Conservation (phyloP, 192 early-diverging fungal genomes). For the Entrophospora sp. region DNA sequence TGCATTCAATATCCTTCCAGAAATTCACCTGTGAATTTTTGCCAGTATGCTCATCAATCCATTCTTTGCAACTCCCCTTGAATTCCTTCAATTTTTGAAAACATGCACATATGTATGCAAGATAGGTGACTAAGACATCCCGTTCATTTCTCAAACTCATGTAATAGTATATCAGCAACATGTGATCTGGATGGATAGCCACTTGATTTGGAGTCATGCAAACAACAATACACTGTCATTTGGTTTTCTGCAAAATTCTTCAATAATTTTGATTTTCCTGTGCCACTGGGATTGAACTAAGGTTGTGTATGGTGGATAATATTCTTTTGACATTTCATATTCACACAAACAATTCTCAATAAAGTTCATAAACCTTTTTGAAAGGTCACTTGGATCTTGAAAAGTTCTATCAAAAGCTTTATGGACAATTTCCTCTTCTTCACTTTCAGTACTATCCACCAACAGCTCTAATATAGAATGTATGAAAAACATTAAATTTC, state of each 20-base stretch:
- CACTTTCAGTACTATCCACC: too few relatives aligned
- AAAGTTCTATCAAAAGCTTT: not conserved
- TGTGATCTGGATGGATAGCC: not conserved
- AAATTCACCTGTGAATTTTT: constrained; percentile 5
- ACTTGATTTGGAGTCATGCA: not conserved
- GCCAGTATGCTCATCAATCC: not conserved
- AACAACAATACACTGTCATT: not conserved
- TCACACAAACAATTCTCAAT: not conserved
- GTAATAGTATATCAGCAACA: not conserved
- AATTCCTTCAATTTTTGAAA: not conserved
- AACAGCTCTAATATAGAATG: too few relatives aligned
- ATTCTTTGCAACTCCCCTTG: not conserved
- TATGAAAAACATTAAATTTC: too few relatives aligned
- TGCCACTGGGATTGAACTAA: not conserved
- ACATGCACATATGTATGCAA: constrained; percentile 4
- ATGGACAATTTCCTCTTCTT: too few relatives aligned
- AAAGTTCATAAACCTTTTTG: not conserved
- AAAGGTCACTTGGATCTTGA: constrained; percentile 1
- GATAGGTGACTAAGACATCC: not conserved
- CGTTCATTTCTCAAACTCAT: not conserved
- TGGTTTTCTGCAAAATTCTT: not conserved
- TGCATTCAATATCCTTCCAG: not conserved
- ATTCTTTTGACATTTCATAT: not conserved
- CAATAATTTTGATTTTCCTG: constrained; percentile 7
- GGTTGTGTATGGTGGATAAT: constrained; percentile 5